A percentile compares a stretch with the other conserved stretches of the same genome.
Conservation (phyloP, 2,329 filamentous ascomycete genomes). For the Colletotrichum sp. region DNA sequence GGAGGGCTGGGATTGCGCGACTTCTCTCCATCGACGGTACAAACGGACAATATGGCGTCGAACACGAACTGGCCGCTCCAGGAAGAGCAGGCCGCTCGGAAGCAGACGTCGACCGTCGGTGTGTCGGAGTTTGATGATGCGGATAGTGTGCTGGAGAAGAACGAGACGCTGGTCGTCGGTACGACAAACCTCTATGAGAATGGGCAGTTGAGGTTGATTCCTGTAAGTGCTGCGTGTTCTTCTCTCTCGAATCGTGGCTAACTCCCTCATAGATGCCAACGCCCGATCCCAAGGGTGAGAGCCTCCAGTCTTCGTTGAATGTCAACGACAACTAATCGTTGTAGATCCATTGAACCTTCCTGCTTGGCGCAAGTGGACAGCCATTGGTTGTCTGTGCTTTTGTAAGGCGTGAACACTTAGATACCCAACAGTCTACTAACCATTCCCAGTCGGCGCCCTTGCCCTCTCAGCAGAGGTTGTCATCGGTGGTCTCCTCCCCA, state of each 20-base stretch:
- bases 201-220: slow-evolving; percentile 25
- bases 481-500: slow-evolving; percentile 33
- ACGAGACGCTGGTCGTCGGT: slow-evolving; percentile 25
- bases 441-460: slow-evolving; percentile 28
- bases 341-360: slow-evolving; percentile 35
- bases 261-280: slow-evolving; percentile 25
- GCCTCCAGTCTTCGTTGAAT: neutral
- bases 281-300: slow-evolving; percentile 32
- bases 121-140: neutral
- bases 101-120: neutral
- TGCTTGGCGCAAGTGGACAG: slow-evolving; percentile 33
- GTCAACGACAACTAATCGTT: neutral
- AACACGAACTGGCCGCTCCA: slow-evolving; percentile 14
- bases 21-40: neutral
- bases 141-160: neutral
- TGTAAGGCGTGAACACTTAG: slow-evolving; percentile 24
- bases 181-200: slow-evolving; percentile 24
- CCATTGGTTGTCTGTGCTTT: slow-evolving; percentile 30
- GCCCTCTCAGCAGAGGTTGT: slow-evolving; percentile 29
- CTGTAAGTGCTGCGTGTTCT: slow-evolving; percentile 11
- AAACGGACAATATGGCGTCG: slow-evolving; percentile 1
- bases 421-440: neutral
- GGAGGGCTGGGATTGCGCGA: neutral
- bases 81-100: slow-evolving; percentile 7
- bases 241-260: neutral